Evolutionary conservation across 2,329 filamentous ascomycete genomes (phyloP), one percentile per base, ranked within the genome.

Genomic region (Peltaster fructicola): DNA sequence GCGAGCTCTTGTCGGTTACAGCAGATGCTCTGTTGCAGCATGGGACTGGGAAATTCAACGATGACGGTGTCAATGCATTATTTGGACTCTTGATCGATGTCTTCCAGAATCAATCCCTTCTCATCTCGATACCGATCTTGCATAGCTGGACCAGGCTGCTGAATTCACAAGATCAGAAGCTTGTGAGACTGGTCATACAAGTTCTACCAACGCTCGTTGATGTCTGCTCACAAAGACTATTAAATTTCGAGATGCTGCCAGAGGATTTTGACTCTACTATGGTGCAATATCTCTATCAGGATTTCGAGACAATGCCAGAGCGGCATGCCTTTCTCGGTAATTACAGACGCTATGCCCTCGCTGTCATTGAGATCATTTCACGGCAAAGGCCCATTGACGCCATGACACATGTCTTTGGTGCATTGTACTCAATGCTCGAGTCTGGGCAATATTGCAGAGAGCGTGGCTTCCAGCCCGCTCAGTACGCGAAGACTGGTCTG

Each of bases 261-360:
- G 73, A 85, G 34, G 77, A 91, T 34, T 76, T 73, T 0, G 68
- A 79, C 22, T 74, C 93, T 39, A 64, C 78, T 2, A 84, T 77
- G 1, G 66, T 82, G 30, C 58, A 80, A 7, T 88, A 92, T 37
- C 61, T 98, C 2, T 63, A 82, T 41, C 84, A 95, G 43, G 88
- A 98, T 45, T 90, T 92, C 28, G 88, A 98, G 43, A 95, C 85
- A 0, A 61, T 85, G 11, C 88, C 88, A 0, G 88, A 98, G 47
- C 68, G 82, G 13, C 88, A 98, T 52, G 81, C 82, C 1, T 98
- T 98, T 47, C 63, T 95, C 7, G 82, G 85, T 4, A 95, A 98
- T 44, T 98, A 98, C 49, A 67, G 88, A 18, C 68, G 88, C 30
- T 95, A 92, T 43, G 88, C 82, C 47, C 72, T 73, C 3, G 74